Evolutionary conservation across 345 rosid genomes (phyloP), one percentile per base, ranked within the genome.

Genomic region (Salix udensis): DNA sequence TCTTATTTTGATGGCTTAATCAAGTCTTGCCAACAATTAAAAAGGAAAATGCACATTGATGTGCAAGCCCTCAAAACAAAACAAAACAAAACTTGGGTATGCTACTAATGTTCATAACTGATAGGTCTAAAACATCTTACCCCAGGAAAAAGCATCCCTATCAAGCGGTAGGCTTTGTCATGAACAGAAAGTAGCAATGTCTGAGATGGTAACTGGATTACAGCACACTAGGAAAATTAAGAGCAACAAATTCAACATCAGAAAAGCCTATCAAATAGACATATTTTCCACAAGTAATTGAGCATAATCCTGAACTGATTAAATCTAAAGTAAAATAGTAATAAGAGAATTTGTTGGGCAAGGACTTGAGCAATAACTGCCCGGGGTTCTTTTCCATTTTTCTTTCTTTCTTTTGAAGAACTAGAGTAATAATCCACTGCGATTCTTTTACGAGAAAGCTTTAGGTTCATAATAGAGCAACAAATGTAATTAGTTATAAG

Each of bases 71-170:
- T 13, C 31, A 42, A 40, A 40, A 46, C n/a, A n/a, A n/a, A n/a
- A n/a, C 24, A 42, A 70, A 55, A n/a, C 1, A 4, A 23, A 16
- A 14, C 39, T 37, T 34, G 69, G n/a, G n/a, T 68, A 24, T 37
- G 26, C 7, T 10, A 9, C 46, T 10, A 42, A 39, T 44, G 42
- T 68, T 42, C 42, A 18, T n/a, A 14, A 68, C 24, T 5, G 53
- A 23, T 1, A 23, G 13, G 24, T n/a, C 52, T 39, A 23, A 42
- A 26, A 58, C 60, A 73, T 73, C 94, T 90, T 82, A 93, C 98
- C 94, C 97, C 97, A 65, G 97, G 99, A 71, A 93, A 96, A 79
- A 96, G 97, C 99, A 92, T 92, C 80, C 98, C 99, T 79, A 91
- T 93, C 88, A 93, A 87, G 83, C 97, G 98, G 84, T 81, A 92